These are phyloP conservation scores for Jacaranda mimosifolia DNA, from an alignment of 257 asterid genomes.

Conservation along the genomic window DNA sequence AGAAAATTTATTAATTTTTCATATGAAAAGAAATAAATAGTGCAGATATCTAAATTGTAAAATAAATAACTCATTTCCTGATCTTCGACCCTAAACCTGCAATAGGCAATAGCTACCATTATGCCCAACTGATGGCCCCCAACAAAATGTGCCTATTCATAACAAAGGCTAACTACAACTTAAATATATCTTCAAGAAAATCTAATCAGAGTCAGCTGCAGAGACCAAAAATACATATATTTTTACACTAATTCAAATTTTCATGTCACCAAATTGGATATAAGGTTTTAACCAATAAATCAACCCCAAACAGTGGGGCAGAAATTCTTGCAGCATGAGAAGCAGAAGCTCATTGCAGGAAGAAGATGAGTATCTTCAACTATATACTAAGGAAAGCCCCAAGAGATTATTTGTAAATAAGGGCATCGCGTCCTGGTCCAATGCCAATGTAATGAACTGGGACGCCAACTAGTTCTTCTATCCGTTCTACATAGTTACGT, in stretches of 20 bases:
- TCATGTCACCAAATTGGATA: slow-evolving; percentile 10
- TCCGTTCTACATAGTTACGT: slow-evolving; percentile 69
- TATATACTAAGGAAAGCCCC: not conserved
- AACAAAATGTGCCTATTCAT: no score
- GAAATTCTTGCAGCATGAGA: slow-evolving; percentile 24
- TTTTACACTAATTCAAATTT: not conserved
- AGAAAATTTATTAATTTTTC: no score
- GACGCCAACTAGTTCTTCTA: slow-evolving; percentile 78
- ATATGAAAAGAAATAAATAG: no score
- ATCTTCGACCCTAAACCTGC: no score
- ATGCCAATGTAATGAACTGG: slow-evolving; percentile 82
- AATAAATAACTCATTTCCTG: no score
- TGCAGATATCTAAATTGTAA: no score
- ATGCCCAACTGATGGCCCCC: no score
- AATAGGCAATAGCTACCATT: no score
- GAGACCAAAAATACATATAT: not conserved
- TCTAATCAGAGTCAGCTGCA: slow-evolving; percentile 13
- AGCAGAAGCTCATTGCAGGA: slow-evolving; percentile 20
- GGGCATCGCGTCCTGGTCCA: slow-evolving; percentile 92
- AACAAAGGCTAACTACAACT: not conserved
- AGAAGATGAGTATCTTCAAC: not conserved
- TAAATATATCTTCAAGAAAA: not conserved
- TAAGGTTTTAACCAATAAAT: slow-evolving; percentile 23
- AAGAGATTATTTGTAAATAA: slow-evolving; percentile 63
- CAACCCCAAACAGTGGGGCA: slow-evolving; percentile 31